These are phyloP conservation scores for Bryum argenteum DNA, from an alignment of 225 moss, liverwort and hornwort species.

Conservation along the genomic window DNA sequence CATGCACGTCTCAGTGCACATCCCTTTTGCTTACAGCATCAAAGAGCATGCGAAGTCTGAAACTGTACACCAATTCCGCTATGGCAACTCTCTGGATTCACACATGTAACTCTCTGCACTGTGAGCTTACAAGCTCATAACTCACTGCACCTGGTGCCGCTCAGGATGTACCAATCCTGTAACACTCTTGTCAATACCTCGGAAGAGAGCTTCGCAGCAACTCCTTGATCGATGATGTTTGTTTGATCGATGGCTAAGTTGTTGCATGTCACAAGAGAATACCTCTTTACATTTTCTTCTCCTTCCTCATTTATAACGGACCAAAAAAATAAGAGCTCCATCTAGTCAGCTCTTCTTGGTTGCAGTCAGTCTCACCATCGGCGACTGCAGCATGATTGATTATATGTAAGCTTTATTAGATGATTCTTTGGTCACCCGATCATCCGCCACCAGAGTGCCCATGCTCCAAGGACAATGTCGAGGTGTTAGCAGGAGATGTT, in stretches of 20 bases:
- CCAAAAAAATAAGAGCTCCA: slow-evolving; percentile 30
- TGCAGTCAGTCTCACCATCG: slow-evolving; percentile 28
- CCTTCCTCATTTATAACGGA: slow-evolving; percentile 29
- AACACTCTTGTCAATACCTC: slow-evolving; percentile 34
- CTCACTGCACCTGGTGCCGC: slow-evolving; percentile 36
- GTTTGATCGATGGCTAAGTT: slow-evolving; percentile 22
- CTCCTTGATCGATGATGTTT: slow-evolving; percentile 21
- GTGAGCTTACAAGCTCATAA: slow-evolving; percentile 28
- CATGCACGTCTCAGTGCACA: slow-evolving; percentile 29
- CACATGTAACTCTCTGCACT: slow-evolving; percentile 21
- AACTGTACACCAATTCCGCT: slow-evolving; percentile 32
- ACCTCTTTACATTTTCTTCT: not conserved
- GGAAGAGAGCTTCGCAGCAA: slow-evolving; percentile 41
- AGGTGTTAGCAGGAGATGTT: slow-evolving; percentile 53
- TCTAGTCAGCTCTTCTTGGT: slow-evolving; percentile 27
- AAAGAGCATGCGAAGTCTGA: slow-evolving; percentile 15
- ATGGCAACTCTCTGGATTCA: slow-evolving; percentile 33
- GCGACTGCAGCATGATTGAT: not conserved
- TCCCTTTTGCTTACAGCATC: slow-evolving; percentile 27
- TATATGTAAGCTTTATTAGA: slow-evolving; percentile 24
- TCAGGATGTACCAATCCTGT: slow-evolving; percentile 29
- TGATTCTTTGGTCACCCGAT: slow-evolving; percentile 7
- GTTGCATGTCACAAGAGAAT: slow-evolving; percentile 23
- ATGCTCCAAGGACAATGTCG: slow-evolving; percentile 51
- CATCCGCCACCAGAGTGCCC: slow-evolving; percentile 44